Evolutionary conservation across 257 asterid genomes (phyloP).

Genomic region (Nicotiana obtusifolia): DNA sequence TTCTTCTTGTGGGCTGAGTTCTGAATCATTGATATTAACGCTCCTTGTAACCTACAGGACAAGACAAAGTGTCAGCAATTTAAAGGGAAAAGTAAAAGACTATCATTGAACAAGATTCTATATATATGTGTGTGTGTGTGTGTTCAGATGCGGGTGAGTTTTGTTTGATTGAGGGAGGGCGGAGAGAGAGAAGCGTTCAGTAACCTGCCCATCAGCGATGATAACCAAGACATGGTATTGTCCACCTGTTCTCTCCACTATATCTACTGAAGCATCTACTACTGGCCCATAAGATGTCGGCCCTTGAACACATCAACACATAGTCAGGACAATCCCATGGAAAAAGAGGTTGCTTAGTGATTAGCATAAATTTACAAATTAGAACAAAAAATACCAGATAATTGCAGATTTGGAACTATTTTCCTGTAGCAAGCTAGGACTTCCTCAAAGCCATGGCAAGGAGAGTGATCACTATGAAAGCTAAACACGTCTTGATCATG

Average conservation of each 20-base stretch:
- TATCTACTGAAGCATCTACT: conserved; percentile 77
- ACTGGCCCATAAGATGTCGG: conserved; percentile 85
- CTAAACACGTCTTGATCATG: conserved; percentile 74
- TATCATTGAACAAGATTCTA: conserved; percentile 3
- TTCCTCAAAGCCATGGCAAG: conserved; percentile 88
- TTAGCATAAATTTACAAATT: neutral
- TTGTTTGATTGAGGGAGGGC: neutral
- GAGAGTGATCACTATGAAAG: conserved; percentile 71
- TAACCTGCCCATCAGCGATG: conserved; percentile 88
- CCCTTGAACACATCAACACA: conserved; percentile 34
- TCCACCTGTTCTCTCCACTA: conserved; percentile 80
- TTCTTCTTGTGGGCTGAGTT: conserved; percentile 67
- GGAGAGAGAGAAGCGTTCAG: neutral
- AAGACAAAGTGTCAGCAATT: conserved; percentile 4
- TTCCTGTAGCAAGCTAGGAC: conserved; percentile 71
- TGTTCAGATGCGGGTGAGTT: neutral
- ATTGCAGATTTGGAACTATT: conserved; percentile 48
- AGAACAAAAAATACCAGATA: conserved; percentile 46
- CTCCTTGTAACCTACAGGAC: conserved; percentile 68
- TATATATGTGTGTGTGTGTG: neutral
- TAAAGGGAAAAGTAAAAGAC: neutral
- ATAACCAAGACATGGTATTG: conserved; percentile 80
- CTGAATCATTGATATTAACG: conserved; percentile 39
- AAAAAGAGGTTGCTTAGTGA: neutral
- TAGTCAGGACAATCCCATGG: neutral